A percentile compares a stretch with the other conserved stretches of the same genome.
Conservation (phyloP, 305 asterid genomes). For the Rubia balearica region DNA sequence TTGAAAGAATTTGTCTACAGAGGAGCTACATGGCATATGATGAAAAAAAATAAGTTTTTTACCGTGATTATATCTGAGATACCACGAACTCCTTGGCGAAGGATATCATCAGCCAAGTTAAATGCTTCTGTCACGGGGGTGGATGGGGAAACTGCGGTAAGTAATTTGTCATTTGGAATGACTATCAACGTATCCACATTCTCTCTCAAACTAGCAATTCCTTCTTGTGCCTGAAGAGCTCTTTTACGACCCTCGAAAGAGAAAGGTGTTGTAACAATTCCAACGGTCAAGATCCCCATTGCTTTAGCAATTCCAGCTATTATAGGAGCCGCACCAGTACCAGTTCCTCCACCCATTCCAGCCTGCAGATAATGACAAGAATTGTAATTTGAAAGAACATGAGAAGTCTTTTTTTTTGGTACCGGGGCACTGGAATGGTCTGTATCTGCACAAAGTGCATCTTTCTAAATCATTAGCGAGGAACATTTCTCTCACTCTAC, state of each 20-base stretch:
- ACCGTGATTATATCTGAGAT: slow-evolving; percentile 96
- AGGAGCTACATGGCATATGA: neutral
- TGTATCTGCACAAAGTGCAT: neutral
- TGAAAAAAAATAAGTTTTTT: slow-evolving; percentile 9
- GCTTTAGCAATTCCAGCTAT: slow-evolving; percentile 89
- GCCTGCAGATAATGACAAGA: slow-evolving; percentile 43
- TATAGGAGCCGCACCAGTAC: slow-evolving; percentile 97
- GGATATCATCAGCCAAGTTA: slow-evolving; percentile 98
- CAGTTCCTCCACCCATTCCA: slow-evolving; percentile 99
- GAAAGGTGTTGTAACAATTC: slow-evolving; percentile 94
- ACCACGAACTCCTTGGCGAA: slow-evolving; percentile 98
- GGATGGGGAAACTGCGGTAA: slow-evolving; percentile 89
- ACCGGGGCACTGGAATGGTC: neutral
- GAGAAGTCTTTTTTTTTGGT: neutral
- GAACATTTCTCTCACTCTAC: neutral
- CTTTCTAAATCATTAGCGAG: neutral
- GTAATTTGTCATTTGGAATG: slow-evolving; percentile 89
- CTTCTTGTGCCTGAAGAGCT: slow-evolving; percentile 99
- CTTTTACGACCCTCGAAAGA: slow-evolving; percentile 96
- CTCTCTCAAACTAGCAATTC: slow-evolving; percentile 91
- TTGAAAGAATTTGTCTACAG: neutral
- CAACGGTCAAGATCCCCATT: slow-evolving; percentile 97
- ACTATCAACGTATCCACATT: slow-evolving; percentile 94
- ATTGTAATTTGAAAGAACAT: neutral
- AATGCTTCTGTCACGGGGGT: slow-evolving; percentile 97